Evolutionary conservation across 2,329 filamentous ascomycete species (phyloP).

Genomic region (Diplodia sapinea): DNA sequence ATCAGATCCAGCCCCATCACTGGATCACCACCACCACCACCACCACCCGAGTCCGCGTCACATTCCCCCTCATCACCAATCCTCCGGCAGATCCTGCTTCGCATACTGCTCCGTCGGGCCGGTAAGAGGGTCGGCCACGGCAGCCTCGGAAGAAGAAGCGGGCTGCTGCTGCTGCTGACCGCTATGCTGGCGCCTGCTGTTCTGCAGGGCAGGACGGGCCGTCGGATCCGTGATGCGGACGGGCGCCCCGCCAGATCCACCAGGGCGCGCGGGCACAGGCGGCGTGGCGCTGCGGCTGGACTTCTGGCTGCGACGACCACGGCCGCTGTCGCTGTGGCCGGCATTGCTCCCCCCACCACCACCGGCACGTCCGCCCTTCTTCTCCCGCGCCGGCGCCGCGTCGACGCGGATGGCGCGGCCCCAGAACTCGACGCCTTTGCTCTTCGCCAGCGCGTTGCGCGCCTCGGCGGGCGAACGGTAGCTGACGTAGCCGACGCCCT

Average conservation of each 20-base stretch:
- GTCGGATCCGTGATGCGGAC: constrained; percentile 1
- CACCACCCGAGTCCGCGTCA: background rate
- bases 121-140: background rate
- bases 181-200: too few relatives aligned
- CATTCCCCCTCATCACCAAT: background rate
- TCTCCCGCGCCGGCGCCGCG: constrained; percentile 6
- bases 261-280: background rate
- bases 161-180: too few relatives aligned
- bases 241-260: background rate
- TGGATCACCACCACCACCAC: background rate
- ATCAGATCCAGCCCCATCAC: background rate
- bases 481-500: constrained; percentile 21
- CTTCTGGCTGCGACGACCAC: background rate
- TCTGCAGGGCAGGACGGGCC: background rate
- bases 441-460: background rate
- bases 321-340: background rate
- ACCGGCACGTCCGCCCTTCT: constrained; percentile 4
- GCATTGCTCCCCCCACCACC: background rate
- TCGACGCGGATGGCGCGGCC: constrained; percentile 8
- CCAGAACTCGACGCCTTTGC: constrained; percentile 14
- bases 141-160: too few relatives aligned
- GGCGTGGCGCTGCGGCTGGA: constrained; percentile 10
- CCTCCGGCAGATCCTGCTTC: background rate
- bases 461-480: background rate
- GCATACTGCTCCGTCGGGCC: background rate